Evolutionary conservation across 169 alveolate species (phyloP), one percentile per base, ranked within the genome.

Genomic region (Perkinsus chesapeaki): DNA sequence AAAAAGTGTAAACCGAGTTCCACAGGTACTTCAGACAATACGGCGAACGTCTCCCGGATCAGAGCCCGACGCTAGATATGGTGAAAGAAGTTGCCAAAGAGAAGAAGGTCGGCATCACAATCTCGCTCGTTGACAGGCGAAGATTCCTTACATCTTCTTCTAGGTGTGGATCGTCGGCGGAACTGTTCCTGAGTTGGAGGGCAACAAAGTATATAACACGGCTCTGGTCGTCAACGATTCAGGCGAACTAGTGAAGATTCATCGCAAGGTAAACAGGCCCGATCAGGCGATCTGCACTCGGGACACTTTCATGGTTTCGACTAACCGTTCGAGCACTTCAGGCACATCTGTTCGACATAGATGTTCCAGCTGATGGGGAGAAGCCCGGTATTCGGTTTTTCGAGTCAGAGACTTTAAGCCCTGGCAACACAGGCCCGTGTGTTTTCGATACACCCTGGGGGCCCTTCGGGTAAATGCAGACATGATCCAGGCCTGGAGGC

Each of bases 311-410:
- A 20, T 23, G 82, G 27, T 23, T 60, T 60, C 82, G 12, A 9
- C 27, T n/a, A n/a, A n/a, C n/a, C n/a, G n/a, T n/a, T n/a, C n/a
- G n/a, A n/a, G n/a, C n/a, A n/a, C n/a, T 7, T 27, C 31, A 98
- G 95, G 95, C 96, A 39, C 99, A 98, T 94, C 95, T 98, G 90
- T 98, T 98, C 94, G 99, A 98, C 94, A 97, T 98, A 27, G 97
- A 97, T 95, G 97, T 98, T 27, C 97, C 98, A 27, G 98, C 97
- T 31, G 95, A 94, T 27, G 96, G 94, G 43, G 43, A 47, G 3
- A 92, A 39, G 43, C 60, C 39, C 0, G 43, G 96, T 39, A 72
- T 94, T 73, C 93, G 94, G 0, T 93, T 95, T 93, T 93, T 91
- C n/a, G 97, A 95, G 91, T 93, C 96, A 92, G 96, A 94, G 31